Evolutionary conservation across 164 flowering plant species (phyloP).

Genomic region (Brasenia schreberi): DNA sequence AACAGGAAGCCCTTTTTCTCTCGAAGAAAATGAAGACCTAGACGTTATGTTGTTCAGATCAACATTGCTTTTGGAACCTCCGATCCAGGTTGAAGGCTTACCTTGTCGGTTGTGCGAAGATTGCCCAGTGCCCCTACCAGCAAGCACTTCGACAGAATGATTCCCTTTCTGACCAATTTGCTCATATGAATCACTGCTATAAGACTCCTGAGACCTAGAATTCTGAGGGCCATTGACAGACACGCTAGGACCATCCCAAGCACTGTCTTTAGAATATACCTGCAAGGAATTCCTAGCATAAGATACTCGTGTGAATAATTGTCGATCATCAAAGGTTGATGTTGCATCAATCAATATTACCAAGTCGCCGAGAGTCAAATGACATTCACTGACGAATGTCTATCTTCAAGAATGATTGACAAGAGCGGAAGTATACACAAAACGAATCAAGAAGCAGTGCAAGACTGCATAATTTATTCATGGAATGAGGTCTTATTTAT

Average conservation of each 20-base stretch:
- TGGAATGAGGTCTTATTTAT: too few species aligned
- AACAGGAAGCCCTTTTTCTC: conserved; percentile 28
- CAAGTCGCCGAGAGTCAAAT: too few species aligned
- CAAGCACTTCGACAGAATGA: conserved; percentile 21
- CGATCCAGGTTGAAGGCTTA: conserved; percentile 9
- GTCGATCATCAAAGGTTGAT: too few species aligned
- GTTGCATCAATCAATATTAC: too few species aligned
- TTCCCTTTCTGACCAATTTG: conserved; percentile 40
- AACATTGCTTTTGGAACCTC: conserved; percentile 10
- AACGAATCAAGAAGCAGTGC: too few species aligned
- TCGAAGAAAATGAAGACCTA: conserved; percentile 33
- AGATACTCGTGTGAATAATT: too few species aligned
- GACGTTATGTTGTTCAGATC: conserved; percentile 25
- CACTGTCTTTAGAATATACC: conserved; percentile 3
- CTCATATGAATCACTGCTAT: conserved; percentile 34
- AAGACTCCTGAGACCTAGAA: conserved; percentile 11
- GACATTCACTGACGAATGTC: too few species aligned
- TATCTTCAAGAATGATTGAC: too few species aligned
- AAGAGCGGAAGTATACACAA: too few species aligned
- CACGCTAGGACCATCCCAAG: conserved; percentile 19
- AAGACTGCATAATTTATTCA: too few species aligned
- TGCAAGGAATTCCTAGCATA: background rate
- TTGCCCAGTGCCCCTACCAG: conserved; percentile 26
- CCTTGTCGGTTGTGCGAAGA: conserved; percentile 24
- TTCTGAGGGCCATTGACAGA: conserved; percentile 14